phyloP scores from a whole-genome alignment of 2,329 filamentous ascomycete genomes.

The Colletotrichum incanum region DNA sequence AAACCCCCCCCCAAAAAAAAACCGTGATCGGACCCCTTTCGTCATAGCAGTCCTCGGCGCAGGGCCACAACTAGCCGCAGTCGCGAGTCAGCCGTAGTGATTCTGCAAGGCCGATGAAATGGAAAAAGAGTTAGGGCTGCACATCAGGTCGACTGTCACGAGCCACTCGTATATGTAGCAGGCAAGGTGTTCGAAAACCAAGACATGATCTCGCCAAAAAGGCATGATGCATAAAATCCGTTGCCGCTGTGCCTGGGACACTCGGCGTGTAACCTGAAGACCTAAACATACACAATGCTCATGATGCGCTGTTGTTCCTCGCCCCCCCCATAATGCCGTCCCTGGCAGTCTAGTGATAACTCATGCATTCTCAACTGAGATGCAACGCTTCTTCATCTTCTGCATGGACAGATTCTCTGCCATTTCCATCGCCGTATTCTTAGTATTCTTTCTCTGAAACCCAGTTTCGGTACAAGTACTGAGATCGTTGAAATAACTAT shows the following conservation, averaged over 20 bases:
- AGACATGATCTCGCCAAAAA: conserved; percentile 6
- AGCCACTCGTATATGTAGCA: background rate
- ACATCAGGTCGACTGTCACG: background rate
- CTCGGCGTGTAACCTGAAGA: conserved; percentile 28
- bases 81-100: background rate
- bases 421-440: background rate
- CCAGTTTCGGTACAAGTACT: background rate
- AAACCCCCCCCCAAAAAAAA: too few relatives aligned
- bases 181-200: background rate
- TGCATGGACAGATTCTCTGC: background rate
- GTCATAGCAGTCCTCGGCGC: background rate
- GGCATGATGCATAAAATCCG: conserved; percentile 29
- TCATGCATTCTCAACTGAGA: background rate
- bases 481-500: background rate
- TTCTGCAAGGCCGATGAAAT: background rate
- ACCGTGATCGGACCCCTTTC: background rate
- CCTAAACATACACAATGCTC: conserved; percentile 39
- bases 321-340: conserved; percentile 22
- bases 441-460: background rate
- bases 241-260: conserved; percentile 36
- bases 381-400: background rate
- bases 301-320: conserved; percentile 35
- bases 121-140: background rate
- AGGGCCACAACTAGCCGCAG: background rate
- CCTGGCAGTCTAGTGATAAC: conserved; percentile 5